These are phyloP conservation scores for Cadophora gregata DNA, from an alignment of 2,329 filamentous ascomycete species.

Conservation along the genomic window DNA sequence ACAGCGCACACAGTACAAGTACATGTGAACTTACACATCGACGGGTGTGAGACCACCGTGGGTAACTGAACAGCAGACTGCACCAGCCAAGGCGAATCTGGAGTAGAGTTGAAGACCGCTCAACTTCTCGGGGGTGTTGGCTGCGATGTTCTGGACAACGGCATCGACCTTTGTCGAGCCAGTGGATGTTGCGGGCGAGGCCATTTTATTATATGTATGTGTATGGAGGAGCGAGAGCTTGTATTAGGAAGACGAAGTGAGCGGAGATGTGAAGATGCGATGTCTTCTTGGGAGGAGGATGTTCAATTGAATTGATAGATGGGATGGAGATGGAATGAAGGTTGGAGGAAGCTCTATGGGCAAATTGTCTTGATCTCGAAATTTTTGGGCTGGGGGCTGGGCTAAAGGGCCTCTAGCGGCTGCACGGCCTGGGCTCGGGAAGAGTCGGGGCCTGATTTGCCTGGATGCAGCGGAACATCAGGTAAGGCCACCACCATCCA, in stretches of 20 bases:
- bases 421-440: constrained; percentile 11
- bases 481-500: too few relatives aligned
- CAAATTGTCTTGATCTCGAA: constrained; percentile 18
- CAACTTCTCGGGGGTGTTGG: constrained; percentile 53
- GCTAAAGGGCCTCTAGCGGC: constrained; percentile 2
- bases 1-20: constrained; percentile 9
- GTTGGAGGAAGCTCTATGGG: not conserved
- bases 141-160: constrained; percentile 41
- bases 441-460: constrained; percentile 7
- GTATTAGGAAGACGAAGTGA: constrained; percentile 36
- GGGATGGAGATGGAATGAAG: not conserved
- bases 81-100: constrained; percentile 95
- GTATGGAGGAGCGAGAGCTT: constrained; percentile 24
- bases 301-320: constrained; percentile 20
- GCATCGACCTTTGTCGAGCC: constrained; percentile 44
- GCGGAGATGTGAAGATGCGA: constrained; percentile 38
- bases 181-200: constrained; percentile 38
- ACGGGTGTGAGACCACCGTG: constrained; percentile 97
- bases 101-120: constrained; percentile 81
- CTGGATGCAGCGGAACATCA: not conserved
- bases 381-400: constrained; percentile 12
- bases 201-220: constrained; percentile 36
- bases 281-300: constrained; percentile 23
- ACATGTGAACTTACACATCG: constrained; percentile 88
- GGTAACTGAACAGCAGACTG: constrained; percentile 97